Evolutionary conservation across 108 stramenopile species (phyloP), one percentile per base, ranked within the genome.

Genomic region (Nitzschia palea): DNA sequence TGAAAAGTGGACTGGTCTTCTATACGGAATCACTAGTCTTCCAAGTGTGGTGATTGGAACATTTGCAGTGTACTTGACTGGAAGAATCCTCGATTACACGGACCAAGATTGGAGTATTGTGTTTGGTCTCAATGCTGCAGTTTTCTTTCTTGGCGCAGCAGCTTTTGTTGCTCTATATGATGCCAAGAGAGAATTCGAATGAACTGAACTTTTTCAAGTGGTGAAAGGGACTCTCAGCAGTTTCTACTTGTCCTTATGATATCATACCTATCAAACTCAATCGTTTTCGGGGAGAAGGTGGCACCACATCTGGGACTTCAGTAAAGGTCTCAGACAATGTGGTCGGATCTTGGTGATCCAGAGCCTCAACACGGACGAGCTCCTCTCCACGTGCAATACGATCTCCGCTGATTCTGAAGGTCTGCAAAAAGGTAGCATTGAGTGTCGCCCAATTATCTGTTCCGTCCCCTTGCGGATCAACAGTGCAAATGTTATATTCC

Each of bases 391-490:
- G 70, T 26, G 68, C 82, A 23, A 93, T 88, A 47, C 75, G 64
- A 4, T 87, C 87, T 9, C 87, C 87, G 44, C 72, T 82, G 20
- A 93, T 76, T 14, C 80, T 65, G 64, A 93, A 90, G 23, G 68
- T 80, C 62, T 93, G 91, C 17, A 84, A 62, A 56, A 93, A 93
- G 10, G 82, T 80, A 22, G 91, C 83, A 42, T 78, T 65, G 23
- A 93, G 29, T 25, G 83, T 88, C 1, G 84, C 88, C 91, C 91
- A 93, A 6, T 80, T 87, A 64, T 93, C 91, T 32, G 69, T 62
- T 14, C 85, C 88, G 34, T 79, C 74, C 36, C 91, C 91, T 55
- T 86, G 80, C 5, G 91, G 91, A 62, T 93, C 89, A 12, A 76
- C 53, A 0, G 91, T 90, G 57, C 85, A 84, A 18, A 88, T 62